phyloP scores from a whole-genome alignment of 1,284 basidiomycete species.

The Schizophyllum commune region DNA sequence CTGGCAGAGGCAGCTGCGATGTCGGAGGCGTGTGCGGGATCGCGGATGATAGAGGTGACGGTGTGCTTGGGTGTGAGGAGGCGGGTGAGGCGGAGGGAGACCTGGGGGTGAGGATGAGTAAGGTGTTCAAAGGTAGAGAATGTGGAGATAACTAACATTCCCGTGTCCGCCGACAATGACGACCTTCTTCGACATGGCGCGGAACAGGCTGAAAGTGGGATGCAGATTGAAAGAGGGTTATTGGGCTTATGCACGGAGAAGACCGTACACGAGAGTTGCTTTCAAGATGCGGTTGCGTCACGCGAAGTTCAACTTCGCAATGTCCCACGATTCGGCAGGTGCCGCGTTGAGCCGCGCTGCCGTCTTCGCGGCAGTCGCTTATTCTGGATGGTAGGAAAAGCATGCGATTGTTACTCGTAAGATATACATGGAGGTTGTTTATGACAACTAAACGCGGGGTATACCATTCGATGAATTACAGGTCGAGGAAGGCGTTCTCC shows the following conservation, averaged over 20 bases:
- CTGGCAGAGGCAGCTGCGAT: constrained; percentile 35
- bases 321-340: background rate
- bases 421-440: too few species aligned
- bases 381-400: too few species aligned
- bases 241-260: background rate
- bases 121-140: background rate
- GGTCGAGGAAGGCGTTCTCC: too few species aligned
- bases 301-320: background rate
- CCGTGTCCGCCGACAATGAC: constrained; percentile 35
- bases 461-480: too few species aligned
- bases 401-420: too few species aligned
- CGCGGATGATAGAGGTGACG: constrained; percentile 55
- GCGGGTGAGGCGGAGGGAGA: constrained; percentile 47
- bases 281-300: too few species aligned
- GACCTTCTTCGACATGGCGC: background rate
- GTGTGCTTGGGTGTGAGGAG: constrained; percentile 32
- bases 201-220: background rate
- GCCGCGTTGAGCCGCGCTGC: too few species aligned
- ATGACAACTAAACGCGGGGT: too few species aligned
- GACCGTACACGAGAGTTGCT: too few species aligned
- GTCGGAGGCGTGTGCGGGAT: constrained; percentile 34
- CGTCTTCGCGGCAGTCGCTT: too few species aligned
- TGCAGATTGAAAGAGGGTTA: background rate
- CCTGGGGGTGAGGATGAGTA: constrained; percentile 20
- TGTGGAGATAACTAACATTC: constrained; percentile 24